Evolutionary conservation across 805 yeast species (phyloP).

Genomic region (Ogataea saltuana): DNA sequence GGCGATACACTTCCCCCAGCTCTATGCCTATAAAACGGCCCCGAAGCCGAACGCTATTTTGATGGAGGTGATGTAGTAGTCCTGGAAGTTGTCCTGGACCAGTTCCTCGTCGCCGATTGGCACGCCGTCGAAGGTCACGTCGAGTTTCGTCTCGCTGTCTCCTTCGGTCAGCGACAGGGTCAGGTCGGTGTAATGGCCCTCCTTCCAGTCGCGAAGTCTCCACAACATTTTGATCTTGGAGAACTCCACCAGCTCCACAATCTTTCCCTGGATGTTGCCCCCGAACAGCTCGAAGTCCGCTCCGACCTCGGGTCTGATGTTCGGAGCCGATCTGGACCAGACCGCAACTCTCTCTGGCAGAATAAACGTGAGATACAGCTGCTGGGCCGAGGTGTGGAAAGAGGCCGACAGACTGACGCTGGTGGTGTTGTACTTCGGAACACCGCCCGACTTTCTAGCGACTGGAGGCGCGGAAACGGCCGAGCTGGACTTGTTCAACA

Average conservation of each 20-base stretch:
- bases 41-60: constrained; percentile 95
- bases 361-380: constrained; percentile 73
- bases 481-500: constrained; percentile 25
- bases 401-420: constrained; percentile 73
- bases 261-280: constrained; percentile 78
- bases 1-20: not conserved
- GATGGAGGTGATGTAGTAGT: constrained; percentile 85
- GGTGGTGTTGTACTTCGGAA: constrained; percentile 77
- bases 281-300: constrained; percentile 74
- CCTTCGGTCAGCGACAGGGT: constrained; percentile 71
- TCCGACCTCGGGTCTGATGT: constrained; percentile 59
- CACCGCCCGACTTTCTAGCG: constrained; percentile 22
- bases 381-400: constrained; percentile 87
- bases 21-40: constrained; percentile 58
- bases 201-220: constrained; percentile 89
- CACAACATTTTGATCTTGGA: constrained; percentile 70
- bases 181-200: constrained; percentile 75
- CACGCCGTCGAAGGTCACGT: constrained; percentile 79
- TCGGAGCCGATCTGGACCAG: constrained; percentile 81
- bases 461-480: constrained; percentile 15
- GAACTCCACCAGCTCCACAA: constrained; percentile 58
- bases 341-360: constrained; percentile 80
- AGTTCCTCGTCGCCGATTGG: constrained; percentile 95
- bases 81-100: constrained; percentile 81
- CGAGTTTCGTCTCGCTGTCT: constrained; percentile 78